Conservation (phyloP, 805 yeast species). For the Metschnikowia kofuensis region DNA sequence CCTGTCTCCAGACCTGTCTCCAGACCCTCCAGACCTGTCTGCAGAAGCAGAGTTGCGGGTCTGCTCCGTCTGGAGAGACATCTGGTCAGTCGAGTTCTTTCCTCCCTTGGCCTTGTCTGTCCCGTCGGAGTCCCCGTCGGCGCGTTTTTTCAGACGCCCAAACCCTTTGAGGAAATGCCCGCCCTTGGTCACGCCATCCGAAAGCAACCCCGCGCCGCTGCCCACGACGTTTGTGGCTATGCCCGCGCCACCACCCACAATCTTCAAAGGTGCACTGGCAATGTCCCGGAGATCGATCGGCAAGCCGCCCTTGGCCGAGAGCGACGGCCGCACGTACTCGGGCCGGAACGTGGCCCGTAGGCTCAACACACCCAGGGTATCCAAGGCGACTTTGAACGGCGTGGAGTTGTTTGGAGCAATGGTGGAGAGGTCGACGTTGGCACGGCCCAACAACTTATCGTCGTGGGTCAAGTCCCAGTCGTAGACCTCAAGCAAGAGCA, state of each 20-base stretch:
- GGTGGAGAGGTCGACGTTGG: constrained; percentile 46
- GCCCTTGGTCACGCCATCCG: constrained; percentile 49
- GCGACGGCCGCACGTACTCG: constrained; percentile 62
- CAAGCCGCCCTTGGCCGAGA: constrained; percentile 39
- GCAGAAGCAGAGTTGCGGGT: constrained; percentile 9
- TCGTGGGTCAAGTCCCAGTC: constrained; percentile 83
- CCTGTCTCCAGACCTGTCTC: neutral
- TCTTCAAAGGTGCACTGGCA: constrained; percentile 47
- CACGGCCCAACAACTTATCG: constrained; percentile 58
- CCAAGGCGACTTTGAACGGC: constrained; percentile 47
- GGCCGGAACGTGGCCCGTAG: constrained; percentile 58
- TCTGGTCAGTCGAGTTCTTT: constrained; percentile 2
- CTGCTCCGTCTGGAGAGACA: neutral
- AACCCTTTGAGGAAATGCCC: constrained; percentile 37
- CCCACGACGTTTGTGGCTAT: constrained; percentile 44
- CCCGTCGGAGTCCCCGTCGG: constrained; percentile 3
- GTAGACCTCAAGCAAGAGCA: constrained; percentile 47
- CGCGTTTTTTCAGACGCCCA: constrained; percentile 22
- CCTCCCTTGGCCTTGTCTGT: neutral
- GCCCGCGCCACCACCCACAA: constrained; percentile 42
- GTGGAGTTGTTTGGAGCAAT: constrained; percentile 46
- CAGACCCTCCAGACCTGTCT: constrained; percentile 1
- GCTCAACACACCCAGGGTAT: constrained; percentile 64
- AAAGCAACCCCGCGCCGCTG: constrained; percentile 43
- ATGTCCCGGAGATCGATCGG: constrained; percentile 40